Evolutionary conservation across 139 green algal species (phyloP).

Genomic region (Auxenochlorella pyrenoidosa): DNA sequence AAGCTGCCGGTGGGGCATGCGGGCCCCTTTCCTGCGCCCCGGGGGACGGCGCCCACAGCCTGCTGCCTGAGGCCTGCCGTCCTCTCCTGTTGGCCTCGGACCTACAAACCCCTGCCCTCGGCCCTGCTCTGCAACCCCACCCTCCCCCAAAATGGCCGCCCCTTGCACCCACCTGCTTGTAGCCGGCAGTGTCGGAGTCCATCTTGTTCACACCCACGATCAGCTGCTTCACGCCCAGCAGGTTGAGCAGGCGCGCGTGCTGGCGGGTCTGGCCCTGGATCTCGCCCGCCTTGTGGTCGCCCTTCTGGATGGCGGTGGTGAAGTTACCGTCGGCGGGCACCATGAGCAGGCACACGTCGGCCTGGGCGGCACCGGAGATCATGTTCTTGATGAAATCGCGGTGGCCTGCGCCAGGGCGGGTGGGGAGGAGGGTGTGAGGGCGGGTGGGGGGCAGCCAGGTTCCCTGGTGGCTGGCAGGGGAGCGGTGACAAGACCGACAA

Average conservation of each 20-base stretch:
- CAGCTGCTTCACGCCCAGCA: conserved; percentile 98
- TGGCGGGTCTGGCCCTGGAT: conserved; percentile 99
- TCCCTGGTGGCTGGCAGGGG: no score
- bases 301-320: conserved; percentile 98
- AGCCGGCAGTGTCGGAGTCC: conserved; percentile 93
- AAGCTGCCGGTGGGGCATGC: no score
- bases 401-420: conserved; percentile 71
- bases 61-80: no score
- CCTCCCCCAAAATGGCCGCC: no score
- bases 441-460: background rate
- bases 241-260: conserved; percentile 98
- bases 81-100: no score
- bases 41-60: no score
- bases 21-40: no score
- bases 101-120: no score
- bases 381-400: conserved; percentile 99
- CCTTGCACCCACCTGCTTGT: conserved; percentile 73
- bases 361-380: conserved; percentile 98
- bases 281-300: conserved; percentile 95
- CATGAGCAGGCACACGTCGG: conserved; percentile 90
- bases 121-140: no score
- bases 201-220: conserved; percentile 98
- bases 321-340: conserved; percentile 94
- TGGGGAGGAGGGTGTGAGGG: background rate
- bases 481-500: background rate